These are phyloP conservation scores for Crithidia sp. DNA, from an alignment of 208 protist species.

Conservation along the genomic window DNA sequence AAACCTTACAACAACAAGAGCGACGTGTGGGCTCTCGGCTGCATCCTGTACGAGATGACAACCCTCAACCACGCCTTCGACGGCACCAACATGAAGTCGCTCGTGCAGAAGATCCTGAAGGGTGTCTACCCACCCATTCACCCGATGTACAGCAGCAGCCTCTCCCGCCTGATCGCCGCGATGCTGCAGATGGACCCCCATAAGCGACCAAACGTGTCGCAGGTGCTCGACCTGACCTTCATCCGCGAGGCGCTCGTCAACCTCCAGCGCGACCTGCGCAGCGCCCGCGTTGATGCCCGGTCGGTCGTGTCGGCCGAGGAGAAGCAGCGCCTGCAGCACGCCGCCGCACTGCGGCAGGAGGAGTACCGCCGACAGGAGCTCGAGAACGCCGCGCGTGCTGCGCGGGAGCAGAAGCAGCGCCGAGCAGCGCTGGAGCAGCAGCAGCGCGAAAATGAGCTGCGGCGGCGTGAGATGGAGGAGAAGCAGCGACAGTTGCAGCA, in stretches of 20 bases:
- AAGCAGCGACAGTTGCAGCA: conserved; percentile 53
- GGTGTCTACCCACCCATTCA: conserved; percentile 86
- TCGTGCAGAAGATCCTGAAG: conserved; percentile 92
- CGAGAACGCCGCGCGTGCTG: conserved; percentile 50
- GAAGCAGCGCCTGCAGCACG: conserved; percentile 46
- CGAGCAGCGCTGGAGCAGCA: conserved; percentile 50
- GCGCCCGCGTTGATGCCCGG: conserved; percentile 44
- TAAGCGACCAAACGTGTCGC: conserved; percentile 76
- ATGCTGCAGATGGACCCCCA: conserved; percentile 90
- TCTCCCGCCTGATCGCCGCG: conserved; percentile 76
- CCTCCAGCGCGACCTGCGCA: conserved; percentile 69
- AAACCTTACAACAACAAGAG: conserved; percentile 95
- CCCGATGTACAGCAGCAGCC: conserved; percentile 67
- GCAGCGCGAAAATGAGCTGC: conserved; percentile 59
- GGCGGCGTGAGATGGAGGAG: conserved; percentile 49
- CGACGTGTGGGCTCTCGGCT: conserved; percentile 93
- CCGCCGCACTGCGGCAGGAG: conserved; percentile 43
- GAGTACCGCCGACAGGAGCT: conserved; percentile 57
- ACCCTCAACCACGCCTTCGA: conserved; percentile 92
- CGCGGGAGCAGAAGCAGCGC: conserved; percentile 51
- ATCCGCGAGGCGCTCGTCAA: conserved; percentile 73
- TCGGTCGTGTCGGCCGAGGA: conserved; percentile 58
- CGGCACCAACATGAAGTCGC: conserved; percentile 88
- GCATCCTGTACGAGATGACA: conserved; percentile 91
- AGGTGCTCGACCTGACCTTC: conserved; percentile 79